A percentile compares a stretch with the other conserved stretches of the same genome.
Conservation (phyloP, 371 early-diverging fungal species). For the Phascolomyces articulosus region DNA sequence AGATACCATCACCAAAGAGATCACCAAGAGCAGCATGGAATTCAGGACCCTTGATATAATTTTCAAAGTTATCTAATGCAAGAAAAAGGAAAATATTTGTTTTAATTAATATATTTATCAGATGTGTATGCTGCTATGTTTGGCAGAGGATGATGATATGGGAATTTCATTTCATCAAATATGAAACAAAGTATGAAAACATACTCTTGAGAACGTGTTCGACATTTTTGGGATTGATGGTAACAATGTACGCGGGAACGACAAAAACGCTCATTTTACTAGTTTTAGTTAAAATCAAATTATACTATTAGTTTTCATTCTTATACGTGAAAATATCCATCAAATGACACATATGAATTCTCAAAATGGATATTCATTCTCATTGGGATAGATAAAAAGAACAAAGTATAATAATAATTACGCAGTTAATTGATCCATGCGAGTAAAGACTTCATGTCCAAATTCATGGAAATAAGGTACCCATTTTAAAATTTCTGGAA, state of each 20-base stretch:
- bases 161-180: conserved; percentile 1
- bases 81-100: too few species aligned
- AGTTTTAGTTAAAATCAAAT: neutral
- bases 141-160: too few species aligned
- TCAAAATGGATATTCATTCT: too few species aligned
- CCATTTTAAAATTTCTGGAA: conserved; percentile 21
- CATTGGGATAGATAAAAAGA: neutral
- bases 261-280: conserved; percentile 25
- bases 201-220: conserved; percentile 34
- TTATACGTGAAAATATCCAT: too few species aligned
- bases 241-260: conserved; percentile 24
- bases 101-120: too few species aligned
- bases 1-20: conserved; percentile 45
- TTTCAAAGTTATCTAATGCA: conserved; percentile 43
- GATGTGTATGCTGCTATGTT: too few species aligned
- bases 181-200: too few species aligned
- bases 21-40: conserved; percentile 30
- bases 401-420: conserved; percentile 2
- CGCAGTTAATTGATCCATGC: conserved; percentile 19
- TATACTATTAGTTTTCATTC: too few species aligned
- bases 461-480: conserved; percentile 29
- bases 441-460: conserved; percentile 21
- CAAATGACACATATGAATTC: too few species aligned
- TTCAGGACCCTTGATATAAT: conserved; percentile 39
- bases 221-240: conserved; percentile 27